Conservation (phyloP, 441 rosid species). For the Melastoma candidum region DNA sequence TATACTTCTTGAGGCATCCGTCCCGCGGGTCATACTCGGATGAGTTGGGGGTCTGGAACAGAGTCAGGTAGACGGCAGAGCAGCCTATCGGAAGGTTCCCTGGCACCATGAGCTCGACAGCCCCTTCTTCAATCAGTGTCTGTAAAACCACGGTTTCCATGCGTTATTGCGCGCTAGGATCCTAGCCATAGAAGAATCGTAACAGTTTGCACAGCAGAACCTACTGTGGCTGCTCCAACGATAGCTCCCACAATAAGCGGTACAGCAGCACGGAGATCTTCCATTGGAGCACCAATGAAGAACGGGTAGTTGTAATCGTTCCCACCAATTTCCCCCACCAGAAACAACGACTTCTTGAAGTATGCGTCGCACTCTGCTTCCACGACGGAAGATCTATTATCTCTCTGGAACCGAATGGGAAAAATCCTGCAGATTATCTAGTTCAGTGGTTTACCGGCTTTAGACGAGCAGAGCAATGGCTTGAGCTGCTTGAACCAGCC, state of each 20-base stretch:
- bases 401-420: too few species aligned
- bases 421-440: neutral
- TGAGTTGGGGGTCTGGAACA: constrained; percentile 23
- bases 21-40: constrained; percentile 33
- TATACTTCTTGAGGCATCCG: constrained; percentile 38
- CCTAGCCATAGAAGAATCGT: too few species aligned
- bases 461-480: constrained; percentile 40
- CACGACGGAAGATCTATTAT: neutral
- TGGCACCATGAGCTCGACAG: constrained; percentile 54
- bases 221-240: constrained; percentile 34
- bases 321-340: constrained; percentile 79
- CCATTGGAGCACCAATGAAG: constrained; percentile 31
- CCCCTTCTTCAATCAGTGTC: constrained; percentile 67
- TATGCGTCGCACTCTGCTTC: constrained; percentile 41
- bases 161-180: too few species aligned
- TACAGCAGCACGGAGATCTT: constrained; percentile 30
- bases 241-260: constrained; percentile 45
- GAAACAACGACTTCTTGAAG: constrained; percentile 55
- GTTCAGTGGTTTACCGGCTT: constrained; percentile 24
- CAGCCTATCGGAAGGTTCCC: constrained; percentile 66
- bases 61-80: constrained; percentile 34
- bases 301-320: constrained; percentile 62
- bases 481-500: constrained; percentile 59
- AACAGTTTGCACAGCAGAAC: constrained; percentile 7
- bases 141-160: constrained; percentile 6